These are phyloP conservation scores for Geosmithia morbida DNA, from an alignment of 2,329 filamentous ascomycete species.

Conservation along the genomic window DNA sequence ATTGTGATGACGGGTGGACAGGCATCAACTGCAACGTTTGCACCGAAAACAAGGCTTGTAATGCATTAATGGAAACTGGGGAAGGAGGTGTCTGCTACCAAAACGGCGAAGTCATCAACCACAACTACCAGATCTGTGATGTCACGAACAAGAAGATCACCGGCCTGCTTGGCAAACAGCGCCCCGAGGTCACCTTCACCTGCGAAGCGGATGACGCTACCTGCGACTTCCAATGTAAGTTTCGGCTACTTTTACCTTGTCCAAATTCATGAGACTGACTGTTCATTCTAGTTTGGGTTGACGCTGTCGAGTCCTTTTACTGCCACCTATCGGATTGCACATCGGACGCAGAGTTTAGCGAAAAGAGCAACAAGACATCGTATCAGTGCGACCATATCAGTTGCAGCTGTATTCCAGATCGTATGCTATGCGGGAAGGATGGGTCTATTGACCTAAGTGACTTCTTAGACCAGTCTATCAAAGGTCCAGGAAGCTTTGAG, in stretches of 20 bases:
- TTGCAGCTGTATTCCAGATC: constrained; percentile 77
- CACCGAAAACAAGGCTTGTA: constrained; percentile 66
- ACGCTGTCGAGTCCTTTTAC: constrained; percentile 88
- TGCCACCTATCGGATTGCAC: constrained; percentile 75
- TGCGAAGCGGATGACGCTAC: constrained; percentile 61
- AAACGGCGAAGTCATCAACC: constrained; percentile 76
- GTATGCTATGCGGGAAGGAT: constrained; percentile 86
- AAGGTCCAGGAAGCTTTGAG: constrained; percentile 74
- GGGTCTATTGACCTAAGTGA: constrained; percentile 87
- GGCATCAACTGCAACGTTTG: constrained; percentile 99
- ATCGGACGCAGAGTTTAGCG: constrained; percentile 54
- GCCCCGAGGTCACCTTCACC: constrained; percentile 88
- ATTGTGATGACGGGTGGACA: constrained; percentile 86
- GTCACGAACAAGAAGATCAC: constrained; percentile 94
- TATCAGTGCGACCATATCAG: constrained; percentile 77
- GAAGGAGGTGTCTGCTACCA: constrained; percentile 84
- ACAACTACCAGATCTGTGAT: constrained; percentile 96
- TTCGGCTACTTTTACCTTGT: not conserved
- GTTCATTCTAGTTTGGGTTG: constrained; percentile 65
- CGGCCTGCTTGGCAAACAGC: constrained; percentile 68
- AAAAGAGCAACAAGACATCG: constrained; percentile 62
- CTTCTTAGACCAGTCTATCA: constrained; percentile 70
- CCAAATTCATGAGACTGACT: constrained; percentile 4
- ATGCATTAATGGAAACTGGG: constrained; percentile 71
- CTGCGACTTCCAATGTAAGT: constrained; percentile 89